Base-by-base conservation (phyloP, 257 asterid species). In the Solanum stenotomum region DNA sequence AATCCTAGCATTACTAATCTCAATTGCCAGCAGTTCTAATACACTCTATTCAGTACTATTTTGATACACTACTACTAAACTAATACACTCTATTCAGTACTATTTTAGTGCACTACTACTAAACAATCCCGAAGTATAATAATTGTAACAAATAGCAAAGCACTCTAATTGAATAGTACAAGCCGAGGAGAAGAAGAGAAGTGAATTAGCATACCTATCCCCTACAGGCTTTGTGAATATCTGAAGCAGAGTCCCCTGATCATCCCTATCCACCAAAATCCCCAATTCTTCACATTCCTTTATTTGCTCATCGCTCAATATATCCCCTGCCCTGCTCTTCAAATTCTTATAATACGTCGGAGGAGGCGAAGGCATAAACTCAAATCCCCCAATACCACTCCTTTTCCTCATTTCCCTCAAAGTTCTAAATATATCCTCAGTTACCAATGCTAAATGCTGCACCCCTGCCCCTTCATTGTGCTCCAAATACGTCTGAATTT, bases 221-320 rank as follows among this genome's bases (percentile, higher is more conserved):
- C 99, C 99, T 12, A 97, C 86, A 61, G 99, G 99, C 93, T 96
- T 95, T 83, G 98, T 97, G 93, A 97, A 96, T 31, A 97, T 97
- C 94, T 97, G 99, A 86, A 97, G 98, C 92, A 97, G 89, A 75
- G 99, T 97, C 74, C 99, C 98, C 85, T 97, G 98, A 89, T 96
- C 99, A 93, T 97, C 99, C 86, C 97, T 93, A 71, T 97, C 98
- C 37, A 96, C 98, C 94, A 97, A 90, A 68, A 97, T 96, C 89
- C 97, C 98, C 93, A 97, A 89, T 90, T 95, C 93, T 94, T 96
- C 95, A 70, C 99, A 96, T 88, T 93, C 98, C 91, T 90, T 89
- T 77, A 97, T 96, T 93, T 96, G 98, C 23, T 93, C 96, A 83
- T 94, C 96, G 35, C 83, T 95, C 90, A 97, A 84, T 71, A 96